Evolutionary conservation across 2,329 filamentous ascomycete species (phyloP).

Genomic region (Chaetomium sp.): DNA sequence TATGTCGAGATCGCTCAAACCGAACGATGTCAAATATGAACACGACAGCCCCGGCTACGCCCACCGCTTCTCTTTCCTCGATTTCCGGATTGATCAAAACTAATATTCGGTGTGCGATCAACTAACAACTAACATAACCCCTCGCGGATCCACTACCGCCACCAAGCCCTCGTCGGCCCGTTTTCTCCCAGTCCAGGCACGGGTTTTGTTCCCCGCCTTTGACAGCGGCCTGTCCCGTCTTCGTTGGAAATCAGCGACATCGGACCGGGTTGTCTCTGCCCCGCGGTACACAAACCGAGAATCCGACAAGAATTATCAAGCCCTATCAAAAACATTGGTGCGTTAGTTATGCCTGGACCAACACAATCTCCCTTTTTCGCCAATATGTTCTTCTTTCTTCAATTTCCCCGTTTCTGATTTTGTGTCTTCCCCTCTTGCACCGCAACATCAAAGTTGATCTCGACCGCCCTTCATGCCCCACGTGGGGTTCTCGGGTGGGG

Average conservation of each 20-base stretch:
- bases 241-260: slow-evolving; percentile 1
- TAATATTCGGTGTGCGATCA: neutral
- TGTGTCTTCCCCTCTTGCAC: neutral
- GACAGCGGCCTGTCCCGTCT: slow-evolving; percentile 2
- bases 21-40: neutral
- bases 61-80: neutral
- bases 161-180: neutral
- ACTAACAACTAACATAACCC: too few relatives aligned
- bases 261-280: neutral
- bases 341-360: too few relatives aligned
- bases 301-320: too few relatives aligned
- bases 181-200: neutral
- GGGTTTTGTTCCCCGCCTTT: neutral
- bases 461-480: neutral
- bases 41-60: neutral
- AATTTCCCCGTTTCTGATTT: too few relatives aligned
- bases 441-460: neutral
- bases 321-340: too few relatives aligned
- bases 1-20: too few relatives aligned
- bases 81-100: neutral
- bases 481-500: slow-evolving; percentile 11
- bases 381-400: too few relatives aligned
- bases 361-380: too few relatives aligned
- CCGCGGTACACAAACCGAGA: too few relatives aligned
- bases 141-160: neutral